Evolutionary conservation across 2,329 filamentous ascomycete genomes (phyloP), one percentile per base, ranked within the genome.

Genomic region (Lasiodiplodia sp.): DNA sequence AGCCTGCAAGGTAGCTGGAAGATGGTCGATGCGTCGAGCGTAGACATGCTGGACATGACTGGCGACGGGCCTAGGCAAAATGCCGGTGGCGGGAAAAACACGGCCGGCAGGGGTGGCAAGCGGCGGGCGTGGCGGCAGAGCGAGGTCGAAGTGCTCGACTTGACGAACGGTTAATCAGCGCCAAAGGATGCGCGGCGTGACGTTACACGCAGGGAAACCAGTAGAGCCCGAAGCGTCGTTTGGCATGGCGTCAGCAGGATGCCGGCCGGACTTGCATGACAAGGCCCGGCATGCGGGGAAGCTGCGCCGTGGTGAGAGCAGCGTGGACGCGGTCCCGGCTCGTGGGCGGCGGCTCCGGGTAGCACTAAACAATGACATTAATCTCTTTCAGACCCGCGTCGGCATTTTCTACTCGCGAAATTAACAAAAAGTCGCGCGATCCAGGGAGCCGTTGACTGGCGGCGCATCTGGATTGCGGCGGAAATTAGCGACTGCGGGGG

Each of bases 71-170:
- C 81, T 77, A 37, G 83, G 1, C 47, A 51, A 10, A 38, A 11
- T 34, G 11, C 12, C 11, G 21, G 44, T 37, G 58, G 66, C 58
- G 49, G 49, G 31, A n/a, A 38, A n/a, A 67, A 12, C 23, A n/a
- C 18, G 4, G 52, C 34, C 11, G 23, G 34, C 47, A 52, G 37
- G n/a, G n/a, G 14, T n/a, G 16, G 44, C 14, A 76, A 74, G 66
- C 75, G 73, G 18, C 76, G 72, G 51, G 73, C 70, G 64, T 80
- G 78, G 78, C 71, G 78, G 49, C 76, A 78, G 67, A 80, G 79
- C 34, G 75, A 77, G 55, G 73, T 80, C 49, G 77, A 79, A 66
- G 68, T 78, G 52, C 67, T 80, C 66, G 78, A 80, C 72, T 60
- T 80, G 66, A 77, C 67, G 6, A 62, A 6, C 37, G 66, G n/a